Evolutionary conservation across 495 filamentous ascomycete species (phyloP).

Genomic region (Aspergillus affinis): DNA sequence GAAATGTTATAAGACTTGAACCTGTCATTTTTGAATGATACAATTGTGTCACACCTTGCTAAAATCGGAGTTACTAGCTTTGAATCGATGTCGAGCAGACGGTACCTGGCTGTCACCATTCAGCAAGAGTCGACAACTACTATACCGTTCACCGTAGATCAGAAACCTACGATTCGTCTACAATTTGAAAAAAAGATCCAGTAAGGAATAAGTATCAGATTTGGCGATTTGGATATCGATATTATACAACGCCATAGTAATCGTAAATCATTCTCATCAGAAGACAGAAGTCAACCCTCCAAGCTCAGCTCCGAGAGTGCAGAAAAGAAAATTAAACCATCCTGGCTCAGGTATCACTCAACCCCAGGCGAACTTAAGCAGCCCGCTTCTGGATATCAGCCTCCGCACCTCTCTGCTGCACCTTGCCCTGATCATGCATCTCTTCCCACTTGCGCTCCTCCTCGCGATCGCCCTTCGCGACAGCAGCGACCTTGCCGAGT

Average conservation of each 20-base stretch:
- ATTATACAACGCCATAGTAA: not conserved
- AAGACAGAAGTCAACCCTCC: too few species aligned
- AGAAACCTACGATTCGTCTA: too few species aligned
- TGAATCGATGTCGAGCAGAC: too few species aligned
- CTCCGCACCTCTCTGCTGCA: conserved; percentile 80
- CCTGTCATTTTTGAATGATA: too few species aligned
- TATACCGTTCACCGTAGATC: too few species aligned
- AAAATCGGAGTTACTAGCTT: too few species aligned
- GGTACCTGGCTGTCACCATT: too few species aligned
- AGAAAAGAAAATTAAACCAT: conserved; percentile 1
- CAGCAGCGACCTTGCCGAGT: conserved; percentile 66
- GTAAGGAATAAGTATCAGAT: not conserved
- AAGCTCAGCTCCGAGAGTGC: not conserved
- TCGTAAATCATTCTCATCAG: not conserved
- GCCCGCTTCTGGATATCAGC: conserved; percentile 54
- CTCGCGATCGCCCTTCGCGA: conserved; percentile 66
- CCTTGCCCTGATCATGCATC: conserved; percentile 85
- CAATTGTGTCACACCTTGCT: too few species aligned
- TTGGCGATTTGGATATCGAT: not conserved
- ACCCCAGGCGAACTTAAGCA: not conserved
- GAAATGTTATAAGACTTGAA: too few species aligned
- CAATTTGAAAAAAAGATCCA: not conserved
- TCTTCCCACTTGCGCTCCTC: conserved; percentile 60
- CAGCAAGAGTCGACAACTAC: too few species aligned
- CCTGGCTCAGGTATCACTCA: not conserved